Percentiles rank a stretch among this genome's conserved stretches.
These are phyloP conservation scores for Skeletonema grethae DNA, from an alignment of 108 stramenopile species.

Conservation along the genomic window DNA sequence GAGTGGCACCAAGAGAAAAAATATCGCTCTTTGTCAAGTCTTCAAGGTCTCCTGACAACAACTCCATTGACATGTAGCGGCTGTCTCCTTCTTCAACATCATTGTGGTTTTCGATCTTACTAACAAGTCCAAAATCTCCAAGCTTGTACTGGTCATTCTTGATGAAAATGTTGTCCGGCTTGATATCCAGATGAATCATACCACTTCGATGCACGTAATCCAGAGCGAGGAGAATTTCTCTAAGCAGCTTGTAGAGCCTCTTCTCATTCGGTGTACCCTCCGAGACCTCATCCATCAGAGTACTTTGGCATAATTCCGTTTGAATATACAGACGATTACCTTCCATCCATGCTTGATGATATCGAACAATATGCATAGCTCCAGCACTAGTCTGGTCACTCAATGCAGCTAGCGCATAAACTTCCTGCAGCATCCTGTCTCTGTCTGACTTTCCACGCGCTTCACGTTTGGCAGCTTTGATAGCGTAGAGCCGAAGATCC, in stretches of 20 bases:
- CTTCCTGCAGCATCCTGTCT: constrained; percentile 86
- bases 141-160: constrained; percentile 92
- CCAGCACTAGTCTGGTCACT: constrained; percentile 75
- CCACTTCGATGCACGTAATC: constrained; percentile 83
- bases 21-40: constrained; percentile 95
- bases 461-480: constrained; percentile 78
- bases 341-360: constrained; percentile 92
- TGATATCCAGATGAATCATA: constrained; percentile 94
- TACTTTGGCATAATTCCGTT: constrained; percentile 77
- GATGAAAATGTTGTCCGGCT: constrained; percentile 94
- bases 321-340: constrained; percentile 85
- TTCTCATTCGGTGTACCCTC: constrained; percentile 38
- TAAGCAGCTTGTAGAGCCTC: constrained; percentile 75
- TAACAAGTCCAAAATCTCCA: constrained; percentile 93
- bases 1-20: constrained; percentile 89
- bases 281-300: constrained; percentile 60
- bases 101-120: constrained; percentile 59
- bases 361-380: constrained; percentile 89
- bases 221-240: constrained; percentile 87
- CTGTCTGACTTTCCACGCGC: constrained; percentile 63
- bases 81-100: constrained; percentile 95
- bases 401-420: constrained; percentile 83
- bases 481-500: constrained; percentile 85
- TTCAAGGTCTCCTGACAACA: constrained; percentile 81
- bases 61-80: constrained; percentile 93